Base-by-base conservation (phyloP, 2,329 filamentous ascomycete species). In the Colletotrichum magnum region DNA sequence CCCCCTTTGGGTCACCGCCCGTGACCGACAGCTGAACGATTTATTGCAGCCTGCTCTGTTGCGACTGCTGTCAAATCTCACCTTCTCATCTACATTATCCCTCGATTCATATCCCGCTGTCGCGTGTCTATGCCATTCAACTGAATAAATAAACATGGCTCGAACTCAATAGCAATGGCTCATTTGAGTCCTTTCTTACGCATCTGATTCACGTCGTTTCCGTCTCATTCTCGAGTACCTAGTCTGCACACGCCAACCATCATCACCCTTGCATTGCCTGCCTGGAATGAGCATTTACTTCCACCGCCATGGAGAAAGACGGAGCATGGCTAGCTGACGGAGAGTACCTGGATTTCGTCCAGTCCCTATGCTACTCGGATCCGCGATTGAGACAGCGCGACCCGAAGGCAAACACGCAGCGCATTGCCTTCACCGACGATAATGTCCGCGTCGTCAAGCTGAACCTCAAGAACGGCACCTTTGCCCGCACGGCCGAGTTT, bases 301-400 rank as follows among this genome's bases (percentile, higher is more conserved):
- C 2, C n/a, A n/a, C 36, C n/a, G 28, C 7, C 28, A 63, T 68
- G 68, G 64, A 68, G 36, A 68, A 63, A 47, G n/a, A 64, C 43
- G 53, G 58, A 13, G 9, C 52, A 51, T 68, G 68, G 68, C 68
- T 70, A 41, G 64, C 64, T 41, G 48, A 58, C 47, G 68, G 68
- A 2, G 47, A 12, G 4, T 75, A 75, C 51, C 67, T 63, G 18
- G 26, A 57, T 18, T 58, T 67, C 16, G 69, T 73, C 16, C 58
- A 63, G 10, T 56, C 64, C 2, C 63, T 74, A 12, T 66, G 58
- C 15, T 64, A 28, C 47, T 72, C 71, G 0, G 74, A 74, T 43
- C 72, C 73, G 6, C 69, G 74, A 3, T 71, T 75, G 0, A 57
- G 56, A 26, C 68, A 67, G 39, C 67, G 72, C 0, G 74, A 75